These are phyloP conservation scores for Termitomyces sp. DNA, from an alignment of 768 basidiomycete species.

Conservation along the genomic window DNA sequence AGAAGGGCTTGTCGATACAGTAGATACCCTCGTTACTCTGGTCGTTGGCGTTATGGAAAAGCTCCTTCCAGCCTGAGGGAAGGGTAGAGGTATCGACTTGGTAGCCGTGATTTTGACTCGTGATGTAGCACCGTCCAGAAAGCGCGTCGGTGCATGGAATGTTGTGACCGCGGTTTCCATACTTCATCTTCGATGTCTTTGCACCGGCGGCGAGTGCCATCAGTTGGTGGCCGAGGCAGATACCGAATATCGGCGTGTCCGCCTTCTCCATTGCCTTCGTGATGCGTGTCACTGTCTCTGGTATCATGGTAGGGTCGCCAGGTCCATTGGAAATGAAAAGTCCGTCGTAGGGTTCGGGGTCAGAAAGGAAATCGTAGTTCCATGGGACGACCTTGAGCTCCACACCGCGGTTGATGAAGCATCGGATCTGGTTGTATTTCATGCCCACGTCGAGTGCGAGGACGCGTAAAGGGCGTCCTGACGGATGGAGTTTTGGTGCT, in stretches of 20 bases:
- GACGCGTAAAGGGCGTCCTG: conserved; percentile 78
- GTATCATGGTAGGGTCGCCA: conserved; percentile 89
- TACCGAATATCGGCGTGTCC: conserved; percentile 92
- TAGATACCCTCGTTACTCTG: conserved; percentile 97
- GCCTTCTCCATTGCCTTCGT: conserved; percentile 65
- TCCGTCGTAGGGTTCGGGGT: conserved; percentile 85
- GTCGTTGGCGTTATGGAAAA: conserved; percentile 97
- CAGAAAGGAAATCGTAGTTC: conserved; percentile 88
- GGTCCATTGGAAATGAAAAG: conserved; percentile 98
- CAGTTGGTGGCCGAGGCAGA: conserved; percentile 97
- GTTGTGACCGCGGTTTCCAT: conserved; percentile 98
- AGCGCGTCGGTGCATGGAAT: conserved; percentile 95
- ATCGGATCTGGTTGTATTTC: conserved; percentile 99
- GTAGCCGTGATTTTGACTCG: conserved; percentile 98
- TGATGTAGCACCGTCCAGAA: conserved; percentile 97
- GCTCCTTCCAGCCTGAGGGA: conserved; percentile 84
- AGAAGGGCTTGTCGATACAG: conserved; percentile 89
- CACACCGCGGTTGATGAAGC: conserved; percentile 88
- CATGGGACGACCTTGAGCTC: conserved; percentile 98
- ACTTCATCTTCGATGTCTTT: conserved; percentile 97
- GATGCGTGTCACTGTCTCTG: conserved; percentile 68
- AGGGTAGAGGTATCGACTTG: conserved; percentile 85
- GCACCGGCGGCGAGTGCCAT: conserved; percentile 94
- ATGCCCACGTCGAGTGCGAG: conserved; percentile 97
- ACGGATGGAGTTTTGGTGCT: conserved; percentile 65